Evolutionary conservation across 2,329 filamentous ascomycete species (phyloP).

Genomic region (Cercospora sp.): DNA sequence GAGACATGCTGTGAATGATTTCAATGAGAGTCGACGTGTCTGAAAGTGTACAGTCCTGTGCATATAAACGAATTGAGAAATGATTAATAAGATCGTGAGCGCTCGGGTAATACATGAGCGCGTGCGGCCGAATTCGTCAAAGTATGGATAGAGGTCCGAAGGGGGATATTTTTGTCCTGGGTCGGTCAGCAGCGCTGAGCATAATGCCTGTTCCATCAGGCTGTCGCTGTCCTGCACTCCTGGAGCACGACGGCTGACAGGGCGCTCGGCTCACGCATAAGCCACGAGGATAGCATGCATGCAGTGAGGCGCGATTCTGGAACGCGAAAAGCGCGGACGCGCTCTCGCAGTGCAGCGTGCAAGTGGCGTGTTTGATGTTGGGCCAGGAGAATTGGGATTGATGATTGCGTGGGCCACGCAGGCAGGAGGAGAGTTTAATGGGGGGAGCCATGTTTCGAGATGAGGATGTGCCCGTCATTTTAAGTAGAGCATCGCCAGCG

Average conservation of each 20-base stretch:
- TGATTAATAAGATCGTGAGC: not conserved
- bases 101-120: not conserved
- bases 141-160: not conserved
- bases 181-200: slow-evolving; percentile 1
- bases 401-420: not conserved
- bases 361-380: slow-evolving; percentile 1
- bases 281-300: slow-evolving; percentile 20
- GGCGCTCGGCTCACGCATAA: slow-evolving; percentile 11
- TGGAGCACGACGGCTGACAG: slow-evolving; percentile 7
- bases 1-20: not conserved
- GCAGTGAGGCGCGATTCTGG: slow-evolving; percentile 2
- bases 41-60: not conserved
- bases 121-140: not conserved
- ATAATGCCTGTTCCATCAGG: slow-evolving; percentile 4
- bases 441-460: slow-evolving; percentile 6
- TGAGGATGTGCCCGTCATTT: not conserved
- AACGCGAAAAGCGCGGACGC: not conserved
- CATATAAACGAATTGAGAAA: not conserved
- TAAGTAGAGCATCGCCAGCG: not conserved
- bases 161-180: not conserved
- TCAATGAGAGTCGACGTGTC: not conserved
- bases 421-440: slow-evolving; percentile 5
- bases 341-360: not conserved
- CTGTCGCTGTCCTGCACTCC: slow-evolving; percentile 6
- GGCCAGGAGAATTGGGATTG: not conserved